Percentiles rank a stretch among this genome's conserved stretches.
Evolutionary conservation across 495 filamentous ascomycete species (phyloP).

Genomic region (Polyplosphaeria fusca): DNA sequence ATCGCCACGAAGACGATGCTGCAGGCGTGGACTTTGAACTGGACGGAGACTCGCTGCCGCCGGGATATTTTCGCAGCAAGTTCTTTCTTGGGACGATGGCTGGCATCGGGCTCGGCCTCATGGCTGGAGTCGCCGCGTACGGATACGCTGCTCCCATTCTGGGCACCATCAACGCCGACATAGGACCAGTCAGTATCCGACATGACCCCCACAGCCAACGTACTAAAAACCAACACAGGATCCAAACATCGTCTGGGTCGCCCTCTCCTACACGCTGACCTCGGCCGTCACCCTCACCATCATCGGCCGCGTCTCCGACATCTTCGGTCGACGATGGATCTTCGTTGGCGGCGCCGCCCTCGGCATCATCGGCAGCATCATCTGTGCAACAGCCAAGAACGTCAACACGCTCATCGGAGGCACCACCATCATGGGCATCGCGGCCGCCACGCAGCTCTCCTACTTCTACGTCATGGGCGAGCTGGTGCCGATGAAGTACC

Average conservation of each 20-base stretch:
- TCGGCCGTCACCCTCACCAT: conserved; percentile 36
- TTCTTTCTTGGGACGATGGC: conserved; percentile 27
- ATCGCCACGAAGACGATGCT: neutral
- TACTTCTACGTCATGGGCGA: conserved; percentile 32
- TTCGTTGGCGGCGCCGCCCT: conserved; percentile 33
- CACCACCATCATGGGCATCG: conserved; percentile 36
- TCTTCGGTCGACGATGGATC: conserved; percentile 39
- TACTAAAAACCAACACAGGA: neutral
- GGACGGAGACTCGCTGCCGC: conserved; percentile 8
- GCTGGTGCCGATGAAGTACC: conserved; percentile 27
- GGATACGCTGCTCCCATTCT: conserved; percentile 29
- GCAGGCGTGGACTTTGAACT: conserved; percentile 1
- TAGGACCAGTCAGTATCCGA: conserved; percentile 13
- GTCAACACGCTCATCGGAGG: conserved; percentile 33
- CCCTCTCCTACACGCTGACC: conserved; percentile 32
- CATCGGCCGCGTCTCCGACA: conserved; percentile 38
- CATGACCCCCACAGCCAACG: neutral
- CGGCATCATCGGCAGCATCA: conserved; percentile 35
- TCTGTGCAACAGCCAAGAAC: conserved; percentile 34
- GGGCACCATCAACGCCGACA: conserved; percentile 26
- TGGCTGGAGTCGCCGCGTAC: conserved; percentile 21
- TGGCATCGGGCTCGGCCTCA: conserved; percentile 19
- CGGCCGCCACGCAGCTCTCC: conserved; percentile 27
- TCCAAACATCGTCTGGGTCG: conserved; percentile 37
- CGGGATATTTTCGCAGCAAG: conserved; percentile 21